Base-by-base conservation (phyloP, 2,329 filamentous ascomycete species). In the Xylaria sp. region DNA sequence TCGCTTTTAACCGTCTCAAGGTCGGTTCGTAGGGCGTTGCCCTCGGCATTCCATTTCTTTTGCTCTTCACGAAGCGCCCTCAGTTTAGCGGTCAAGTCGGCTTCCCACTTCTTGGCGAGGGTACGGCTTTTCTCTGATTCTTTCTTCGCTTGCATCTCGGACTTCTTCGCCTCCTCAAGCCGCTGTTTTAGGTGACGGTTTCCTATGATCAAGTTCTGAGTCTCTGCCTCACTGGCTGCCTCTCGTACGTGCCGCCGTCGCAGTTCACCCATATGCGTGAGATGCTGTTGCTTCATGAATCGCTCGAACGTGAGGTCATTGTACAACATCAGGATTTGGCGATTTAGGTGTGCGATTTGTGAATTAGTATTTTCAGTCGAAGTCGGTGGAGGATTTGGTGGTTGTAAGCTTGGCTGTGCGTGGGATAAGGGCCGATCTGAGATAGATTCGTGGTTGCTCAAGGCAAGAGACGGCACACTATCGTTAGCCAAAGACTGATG, bases 301-400 rank as follows among this genome's bases (percentile, higher is more conserved):
- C 89, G 81, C 69, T 94, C 91, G 65, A 93, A 94, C 60, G 89
- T 90, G 40, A 94, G 77, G 63, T 94, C 90, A 57, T 92, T 94
- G 41, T 88, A 85, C 9, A 94, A 72, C 2, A 92, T 74, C 48
- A 91, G 81, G n/a, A 91, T 82, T 63, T 92, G 87, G 39, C 88
- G 82, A 61, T 91, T 86, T 2, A 94, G 74, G 60, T 85, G 83
- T 1, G 80, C 74, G 22, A 63, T 62, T 61, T 66, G 71, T 54
- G 61, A 50, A 42, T 57, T 64, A 38, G 47, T 52, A 7, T 40
- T 50, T 34, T 57, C 54, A 21, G 54, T 53, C 34, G 63, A 44
- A 4, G 71, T 66, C 2, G 65, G 59, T 1, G 68, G 68, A 1
- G 67, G 63, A 48, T 59, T 69, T 22, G 63, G 53, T 46, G 63